These are phyloP conservation scores for Aureoboletus auriporus DNA, from an alignment of 768 basidiomycete species.

Conservation along the genomic window DNA sequence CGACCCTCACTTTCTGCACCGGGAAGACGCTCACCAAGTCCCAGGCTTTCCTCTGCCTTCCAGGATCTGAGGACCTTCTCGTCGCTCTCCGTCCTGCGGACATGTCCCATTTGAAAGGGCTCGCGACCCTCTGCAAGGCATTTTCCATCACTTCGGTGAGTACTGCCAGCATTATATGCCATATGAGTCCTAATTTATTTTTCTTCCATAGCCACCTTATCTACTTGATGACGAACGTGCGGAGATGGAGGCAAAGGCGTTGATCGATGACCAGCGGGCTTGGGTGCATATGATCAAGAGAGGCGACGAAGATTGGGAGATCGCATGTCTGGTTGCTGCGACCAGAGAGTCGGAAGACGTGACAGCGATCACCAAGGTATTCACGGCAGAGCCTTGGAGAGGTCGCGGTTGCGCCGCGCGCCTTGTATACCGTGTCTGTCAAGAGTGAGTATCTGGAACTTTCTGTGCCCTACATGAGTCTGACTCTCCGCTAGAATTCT, in stretches of 20 bases:
- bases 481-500: constrained; percentile 29
- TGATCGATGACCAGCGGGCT: constrained; percentile 45
- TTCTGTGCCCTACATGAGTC: not conserved
- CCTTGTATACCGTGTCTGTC: constrained; percentile 55
- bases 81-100: constrained; percentile 34
- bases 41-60: not conserved
- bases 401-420: constrained; percentile 55
- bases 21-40: constrained; percentile 32
- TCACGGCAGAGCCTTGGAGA: constrained; percentile 52
- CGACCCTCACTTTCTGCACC: constrained; percentile 56
- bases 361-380: constrained; percentile 71
- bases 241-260: constrained; percentile 42
- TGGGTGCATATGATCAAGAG: constrained; percentile 58
- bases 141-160: constrained; percentile 63
- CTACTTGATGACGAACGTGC: constrained; percentile 40
- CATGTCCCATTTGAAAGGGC: constrained; percentile 25
- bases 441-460: constrained; percentile 37
- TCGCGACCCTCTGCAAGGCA: constrained; percentile 46
- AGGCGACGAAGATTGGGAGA: constrained; percentile 27
- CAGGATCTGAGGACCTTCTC: constrained; percentile 8
- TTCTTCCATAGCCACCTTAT: constrained; percentile 50
- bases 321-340: constrained; percentile 65
- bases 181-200: not conserved
- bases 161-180: not conserved
- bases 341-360: constrained; percentile 56